These are phyloP conservation scores for Aspergillus sclerotioniger DNA, from an alignment of 495 filamentous ascomycete species.

Conservation along the genomic window DNA sequence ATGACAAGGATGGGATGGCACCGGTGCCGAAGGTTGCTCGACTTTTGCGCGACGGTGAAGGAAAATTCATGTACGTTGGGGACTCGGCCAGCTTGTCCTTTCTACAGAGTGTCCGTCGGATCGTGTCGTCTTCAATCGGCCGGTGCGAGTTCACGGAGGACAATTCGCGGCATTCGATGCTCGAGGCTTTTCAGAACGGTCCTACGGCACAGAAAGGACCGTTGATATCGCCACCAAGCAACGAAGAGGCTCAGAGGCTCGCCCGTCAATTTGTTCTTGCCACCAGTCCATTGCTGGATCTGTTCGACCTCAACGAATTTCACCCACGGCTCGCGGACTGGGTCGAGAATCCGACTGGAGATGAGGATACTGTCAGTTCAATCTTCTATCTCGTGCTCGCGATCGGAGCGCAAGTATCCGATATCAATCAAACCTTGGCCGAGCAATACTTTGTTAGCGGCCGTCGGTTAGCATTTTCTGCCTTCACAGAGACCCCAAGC, in stretches of 20 bases:
- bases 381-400: slow-evolving; percentile 60
- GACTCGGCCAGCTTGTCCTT: slow-evolving; percentile 72
- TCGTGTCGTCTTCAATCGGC: slow-evolving; percentile 65
- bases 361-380: slow-evolving; percentile 48
- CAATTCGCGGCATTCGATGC: slow-evolving; percentile 64
- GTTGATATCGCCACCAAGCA: slow-evolving; percentile 30
- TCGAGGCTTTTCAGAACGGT: slow-evolving; percentile 54
- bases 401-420: slow-evolving; percentile 57
- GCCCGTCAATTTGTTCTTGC: slow-evolving; percentile 42
- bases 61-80: slow-evolving; percentile 65
- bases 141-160: slow-evolving; percentile 67
- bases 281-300: slow-evolving; percentile 39
- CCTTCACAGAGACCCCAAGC: slow-evolving; percentile 54
- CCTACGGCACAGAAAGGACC: slow-evolving; percentile 31
- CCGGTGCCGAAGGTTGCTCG: slow-evolving; percentile 48
- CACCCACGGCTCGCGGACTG: slow-evolving; percentile 38
- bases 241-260: slow-evolving; percentile 37
- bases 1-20: slow-evolving; percentile 40
- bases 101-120: slow-evolving; percentile 68
- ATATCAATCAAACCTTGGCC: slow-evolving; percentile 41
- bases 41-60: slow-evolving; percentile 53
- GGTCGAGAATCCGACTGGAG: slow-evolving; percentile 41
- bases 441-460: slow-evolving; percentile 57
- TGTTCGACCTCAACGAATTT: slow-evolving; percentile 39
- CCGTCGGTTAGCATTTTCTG: slow-evolving; percentile 52